A percentile compares a stretch with the other conserved stretches of the same genome.
Conservation (phyloP, 371 early-diverging fungal genomes). For the Paraphysoderma sedebokerense region DNA sequence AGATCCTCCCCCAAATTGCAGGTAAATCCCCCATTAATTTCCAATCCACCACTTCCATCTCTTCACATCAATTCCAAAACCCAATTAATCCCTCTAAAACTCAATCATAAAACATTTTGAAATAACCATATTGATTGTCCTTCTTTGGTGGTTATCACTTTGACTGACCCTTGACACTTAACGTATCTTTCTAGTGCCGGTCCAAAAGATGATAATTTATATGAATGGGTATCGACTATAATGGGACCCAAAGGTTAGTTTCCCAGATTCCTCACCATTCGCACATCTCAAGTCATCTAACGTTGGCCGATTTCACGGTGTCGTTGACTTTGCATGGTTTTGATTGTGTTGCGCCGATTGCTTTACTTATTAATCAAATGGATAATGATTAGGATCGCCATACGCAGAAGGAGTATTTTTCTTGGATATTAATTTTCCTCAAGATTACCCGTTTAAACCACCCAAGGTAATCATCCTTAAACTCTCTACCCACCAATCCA, state of each 20-base stretch:
- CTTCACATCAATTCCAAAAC: not conserved
- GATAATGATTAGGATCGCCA: no score
- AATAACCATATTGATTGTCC: not conserved
- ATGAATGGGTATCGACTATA: conserved; percentile 91
- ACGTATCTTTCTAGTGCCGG: conserved; percentile 42
- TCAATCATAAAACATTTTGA: not conserved
- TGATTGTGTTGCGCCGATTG: no score
- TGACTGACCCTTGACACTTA: not conserved
- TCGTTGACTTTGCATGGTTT: no score
- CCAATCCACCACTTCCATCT: not conserved
- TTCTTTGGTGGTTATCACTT: not conserved
- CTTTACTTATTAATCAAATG: no score
- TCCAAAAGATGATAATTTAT: conserved; percentile 88
- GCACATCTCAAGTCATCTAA: no score
- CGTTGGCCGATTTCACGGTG: no score
- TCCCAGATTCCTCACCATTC: no score
- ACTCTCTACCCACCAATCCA: no score
- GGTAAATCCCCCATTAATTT: conserved; percentile 15
- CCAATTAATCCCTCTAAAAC: not conserved
- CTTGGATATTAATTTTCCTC: conserved; percentile 62
- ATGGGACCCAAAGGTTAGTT: conserved; percentile 72
- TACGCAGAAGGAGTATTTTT: conserved; percentile 65
- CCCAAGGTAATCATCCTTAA: conserved; percentile 43
- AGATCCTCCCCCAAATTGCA: conserved; percentile 89
- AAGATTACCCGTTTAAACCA: conserved; percentile 88